Base-by-base conservation (phyloP, 2,329 filamentous ascomycete genomes). In the Aspergillus phoenicis region DNA sequence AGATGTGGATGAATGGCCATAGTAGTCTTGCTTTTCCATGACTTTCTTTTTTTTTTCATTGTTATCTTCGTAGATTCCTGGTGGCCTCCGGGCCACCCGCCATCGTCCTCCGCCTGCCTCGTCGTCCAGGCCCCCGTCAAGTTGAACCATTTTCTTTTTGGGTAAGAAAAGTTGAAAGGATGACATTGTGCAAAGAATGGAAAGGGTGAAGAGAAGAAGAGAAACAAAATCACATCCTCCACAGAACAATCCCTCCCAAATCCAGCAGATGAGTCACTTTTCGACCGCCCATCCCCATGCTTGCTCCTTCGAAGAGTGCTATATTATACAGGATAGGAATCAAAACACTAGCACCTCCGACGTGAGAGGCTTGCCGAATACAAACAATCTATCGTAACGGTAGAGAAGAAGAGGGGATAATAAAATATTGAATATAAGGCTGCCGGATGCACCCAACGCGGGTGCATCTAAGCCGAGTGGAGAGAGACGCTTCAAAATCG, bases 281-380 rank as follows among this genome's bases (percentile, higher is more conserved):
- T 68, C 57, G 62, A 62, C 59, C 49, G 62, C 57, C 63, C 61
- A 58, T 54, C 60, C 49, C 62, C 65, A 63, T 58, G 41, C 22
- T 58, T 59, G 38, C 55, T 63, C 59, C 54, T 57, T 62, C 61
- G 39, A 62, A 65, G 33, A 60, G 57, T 51, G 59, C 41, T 60
- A 62, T 68, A 68, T 62, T 68, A 68, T 68, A 68, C 66, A 68
- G 57, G 47, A 67, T 58, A 59, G 58, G 58, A 60, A 63, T 58
- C 59, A 43, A 51, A 63, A 63, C 59, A 61, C 45, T 61, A 56
- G 63, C 58, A 63, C 52, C 45, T 39, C 47, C 55, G 51, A 62
- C 49, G 58, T 49, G 60, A 41, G 52, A 53, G 55, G 48, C 28
- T 53, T 49, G 58, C 52, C 49, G 52, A 53, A 59, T 59, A 64